phyloP scores from a whole-genome alignment of 345 rosid genomes.

The Salix purpurea region DNA sequence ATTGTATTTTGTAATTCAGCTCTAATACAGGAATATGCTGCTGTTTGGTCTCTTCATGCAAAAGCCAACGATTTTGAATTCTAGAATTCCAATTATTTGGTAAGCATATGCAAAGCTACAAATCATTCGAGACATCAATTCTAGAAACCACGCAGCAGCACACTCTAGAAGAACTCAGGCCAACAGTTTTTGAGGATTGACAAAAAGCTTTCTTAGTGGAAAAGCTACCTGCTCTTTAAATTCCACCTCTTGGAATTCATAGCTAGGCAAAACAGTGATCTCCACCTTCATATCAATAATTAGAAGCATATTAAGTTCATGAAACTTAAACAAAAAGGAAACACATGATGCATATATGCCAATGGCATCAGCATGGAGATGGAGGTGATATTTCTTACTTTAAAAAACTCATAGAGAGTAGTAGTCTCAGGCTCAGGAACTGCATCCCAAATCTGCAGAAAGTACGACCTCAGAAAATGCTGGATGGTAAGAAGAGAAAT shows the following conservation, averaged over 20 bases:
- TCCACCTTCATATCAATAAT: slow-evolving; percentile 23
- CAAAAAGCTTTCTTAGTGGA: not conserved
- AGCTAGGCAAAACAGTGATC: slow-evolving; percentile 34
- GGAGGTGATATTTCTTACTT: slow-evolving; percentile 11
- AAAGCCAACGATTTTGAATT: too few species aligned
- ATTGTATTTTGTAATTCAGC: too few species aligned
- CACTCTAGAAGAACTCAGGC: too few species aligned
- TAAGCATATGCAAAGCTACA: too few species aligned
- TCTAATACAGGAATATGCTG: too few species aligned
- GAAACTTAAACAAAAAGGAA: too few species aligned
- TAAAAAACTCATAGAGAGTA: slow-evolving; percentile 31
- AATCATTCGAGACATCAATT: too few species aligned
- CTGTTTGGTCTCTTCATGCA: too few species aligned
- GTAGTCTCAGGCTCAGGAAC: slow-evolving; percentile 27
- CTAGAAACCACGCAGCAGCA: too few species aligned
- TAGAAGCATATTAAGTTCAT: not conserved
- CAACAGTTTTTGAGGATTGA: not conserved
- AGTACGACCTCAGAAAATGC: not conserved
- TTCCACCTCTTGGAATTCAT: slow-evolving; percentile 36
- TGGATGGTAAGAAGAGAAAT: not conserved
- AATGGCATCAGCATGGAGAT: too few species aligned
- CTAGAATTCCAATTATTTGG: too few species aligned
- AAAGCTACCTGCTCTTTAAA: slow-evolving; percentile 32
- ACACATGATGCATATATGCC: too few species aligned
- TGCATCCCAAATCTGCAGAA: slow-evolving; percentile 31